A percentile compares a stretch with the other conserved stretches of the same genome.
Conservation (phyloP, 495 filamentous ascomycete genomes). For the Bombardia bombarda region DNA sequence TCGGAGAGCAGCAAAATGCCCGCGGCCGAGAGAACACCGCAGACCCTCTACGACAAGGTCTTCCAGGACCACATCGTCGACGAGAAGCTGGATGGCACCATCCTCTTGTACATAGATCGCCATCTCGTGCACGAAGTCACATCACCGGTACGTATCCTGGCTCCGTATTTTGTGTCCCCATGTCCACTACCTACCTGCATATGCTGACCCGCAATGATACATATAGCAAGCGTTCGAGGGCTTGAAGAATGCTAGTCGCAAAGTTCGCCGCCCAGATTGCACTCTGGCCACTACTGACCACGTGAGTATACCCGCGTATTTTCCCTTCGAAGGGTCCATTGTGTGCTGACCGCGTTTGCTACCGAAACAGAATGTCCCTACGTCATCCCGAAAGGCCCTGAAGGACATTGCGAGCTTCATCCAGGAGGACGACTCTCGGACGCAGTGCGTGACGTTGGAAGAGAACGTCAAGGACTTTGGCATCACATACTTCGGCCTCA, state of each 20-base stretch:
- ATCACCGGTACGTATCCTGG: slow-evolving; percentile 61
- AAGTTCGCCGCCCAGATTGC: slow-evolving; percentile 89
- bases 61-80: slow-evolving; percentile 89
- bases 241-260: slow-evolving; percentile 74
- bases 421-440: slow-evolving; percentile 84
- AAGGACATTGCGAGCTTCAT: slow-evolving; percentile 84
- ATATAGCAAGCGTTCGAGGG: slow-evolving; percentile 92
- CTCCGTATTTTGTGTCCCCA: no score
- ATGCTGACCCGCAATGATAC: background rate
- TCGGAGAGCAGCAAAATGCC: slow-evolving; percentile 67
- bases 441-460: slow-evolving; percentile 91
- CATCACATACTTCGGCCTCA: slow-evolving; percentile 94
- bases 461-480: slow-evolving; percentile 96
- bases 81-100: slow-evolving; percentile 84
- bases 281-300: slow-evolving; percentile 96
- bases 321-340: no score
- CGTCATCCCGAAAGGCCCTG: slow-evolving; percentile 77
- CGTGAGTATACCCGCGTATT: no score
- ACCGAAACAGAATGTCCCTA: slow-evolving; percentile 73
- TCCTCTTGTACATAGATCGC: slow-evolving; percentile 89
- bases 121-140: slow-evolving; percentile 98
- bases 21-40: slow-evolving; percentile 62
- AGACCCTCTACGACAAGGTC: slow-evolving; percentile 97
- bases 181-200: background rate
- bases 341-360: background rate